Evolutionary conservation across 2,329 filamentous ascomycete genomes (phyloP).

Genomic region (Aphanoascus verrucosus): DNA sequence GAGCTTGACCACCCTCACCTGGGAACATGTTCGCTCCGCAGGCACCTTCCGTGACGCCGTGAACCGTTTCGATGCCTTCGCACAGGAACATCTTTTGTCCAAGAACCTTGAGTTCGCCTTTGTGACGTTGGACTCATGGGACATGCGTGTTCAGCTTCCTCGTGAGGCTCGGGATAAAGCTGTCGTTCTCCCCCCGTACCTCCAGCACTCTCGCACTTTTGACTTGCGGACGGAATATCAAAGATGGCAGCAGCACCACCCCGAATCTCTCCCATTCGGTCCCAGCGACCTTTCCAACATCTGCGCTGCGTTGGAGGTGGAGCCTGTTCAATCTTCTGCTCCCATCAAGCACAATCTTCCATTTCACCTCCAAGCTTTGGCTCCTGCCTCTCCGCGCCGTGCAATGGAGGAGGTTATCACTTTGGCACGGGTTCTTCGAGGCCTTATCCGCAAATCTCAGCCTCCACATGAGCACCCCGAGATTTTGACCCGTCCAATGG

Average conservation of each 20-base stretch:
- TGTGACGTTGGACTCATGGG: slow-evolving; percentile 96
- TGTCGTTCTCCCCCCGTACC: slow-evolving; percentile 87
- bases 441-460: slow-evolving; percentile 91
- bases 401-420: slow-evolving; percentile 98
- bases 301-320: slow-evolving; percentile 93
- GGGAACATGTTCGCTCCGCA: slow-evolving; percentile 97
- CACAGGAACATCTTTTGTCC: slow-evolving; percentile 76
- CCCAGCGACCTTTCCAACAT: slow-evolving; percentile 95
- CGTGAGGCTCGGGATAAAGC: slow-evolving; percentile 97
- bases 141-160: slow-evolving; percentile 91
- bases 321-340: slow-evolving; percentile 92
- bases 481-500: slow-evolving; percentile 88
- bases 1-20: slow-evolving; percentile 92
- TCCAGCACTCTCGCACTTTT: slow-evolving; percentile 95
- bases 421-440: slow-evolving; percentile 79
- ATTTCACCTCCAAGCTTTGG: slow-evolving; percentile 92
- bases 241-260: slow-evolving; percentile 96
- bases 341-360: slow-evolving; percentile 98
- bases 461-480: slow-evolving; percentile 88
- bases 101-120: slow-evolving; percentile 97
- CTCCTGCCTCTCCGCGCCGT: slow-evolving; percentile 85
- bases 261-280: slow-evolving; percentile 91
- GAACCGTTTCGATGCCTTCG: slow-evolving; percentile 87
- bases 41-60: slow-evolving; percentile 96
- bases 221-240: slow-evolving; percentile 96